Percentiles rank a stretch among this genome's conserved stretches.
These are phyloP conservation scores for Roridomyces roridus DNA, from an alignment of 768 basidiomycete species.

Conservation along the genomic window DNA sequence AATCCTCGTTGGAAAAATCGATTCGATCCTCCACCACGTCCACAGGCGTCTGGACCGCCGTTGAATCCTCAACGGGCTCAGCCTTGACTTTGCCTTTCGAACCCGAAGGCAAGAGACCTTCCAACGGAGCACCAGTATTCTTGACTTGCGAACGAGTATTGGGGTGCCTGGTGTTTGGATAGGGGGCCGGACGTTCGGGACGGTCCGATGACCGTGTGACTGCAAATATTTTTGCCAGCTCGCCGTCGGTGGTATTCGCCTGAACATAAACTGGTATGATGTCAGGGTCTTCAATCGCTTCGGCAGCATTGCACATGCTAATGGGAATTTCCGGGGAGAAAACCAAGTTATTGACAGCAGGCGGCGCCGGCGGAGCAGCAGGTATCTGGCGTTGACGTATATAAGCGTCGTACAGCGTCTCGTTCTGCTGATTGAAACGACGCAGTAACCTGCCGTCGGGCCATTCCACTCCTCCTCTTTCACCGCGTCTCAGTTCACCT, in stretches of 20 bases:
- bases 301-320: too few relatives aligned
- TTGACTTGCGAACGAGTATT: slow-evolving; percentile 5
- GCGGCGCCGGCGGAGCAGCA: background rate
- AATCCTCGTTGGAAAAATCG: slow-evolving; percentile 1
- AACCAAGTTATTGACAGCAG: background rate
- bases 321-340: background rate
- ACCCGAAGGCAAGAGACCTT: too few relatives aligned
- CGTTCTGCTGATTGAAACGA: slow-evolving; percentile 3
- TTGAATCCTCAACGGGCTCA: background rate
- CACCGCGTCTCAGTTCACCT: background rate
- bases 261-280: slow-evolving; percentile 3
- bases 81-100: background rate
- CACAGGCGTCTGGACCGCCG: background rate
- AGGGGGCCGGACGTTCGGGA: background rate
- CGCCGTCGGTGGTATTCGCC: background rate
- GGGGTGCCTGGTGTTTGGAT: background rate
- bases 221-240: background rate
- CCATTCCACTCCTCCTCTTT: slow-evolving; percentile 6
- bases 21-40: background rate
- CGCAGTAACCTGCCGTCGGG: background rate
- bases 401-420: background rate
- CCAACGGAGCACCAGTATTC: background rate
- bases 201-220: slow-evolving; percentile 1
- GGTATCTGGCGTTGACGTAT: background rate
- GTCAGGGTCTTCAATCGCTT: too few relatives aligned